Evolutionary conservation across 139 green algal genomes (phyloP).

Genomic region (Haematococcus lacustris): DNA sequence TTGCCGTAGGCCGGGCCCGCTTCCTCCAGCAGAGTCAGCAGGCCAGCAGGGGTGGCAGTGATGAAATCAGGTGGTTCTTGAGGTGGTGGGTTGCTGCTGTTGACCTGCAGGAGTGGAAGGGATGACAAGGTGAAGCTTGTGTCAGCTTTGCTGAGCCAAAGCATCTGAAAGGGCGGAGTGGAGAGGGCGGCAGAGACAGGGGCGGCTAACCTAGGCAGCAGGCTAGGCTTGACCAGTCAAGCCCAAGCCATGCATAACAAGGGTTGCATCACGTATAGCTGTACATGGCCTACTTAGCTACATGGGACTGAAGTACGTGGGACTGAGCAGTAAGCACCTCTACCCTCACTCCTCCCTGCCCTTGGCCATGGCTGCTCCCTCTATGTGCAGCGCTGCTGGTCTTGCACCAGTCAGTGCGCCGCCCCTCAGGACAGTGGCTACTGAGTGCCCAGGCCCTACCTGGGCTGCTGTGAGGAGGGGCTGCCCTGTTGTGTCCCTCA

Average conservation of each 20-base stretch:
- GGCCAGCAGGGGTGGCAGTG: constrained; percentile 62
- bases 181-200: neutral
- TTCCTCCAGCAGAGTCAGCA: constrained; percentile 45
- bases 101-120: constrained; percentile 21
- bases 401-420: neutral
- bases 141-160: neutral
- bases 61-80: constrained; percentile 58
- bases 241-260: neutral
- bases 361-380: neutral
- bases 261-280: neutral
- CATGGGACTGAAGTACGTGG: neutral
- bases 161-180: neutral
- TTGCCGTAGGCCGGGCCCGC: constrained; percentile 38
- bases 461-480: constrained; percentile 32
- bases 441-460: constrained; percentile 1
- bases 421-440: neutral
- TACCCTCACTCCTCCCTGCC: neutral
- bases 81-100: constrained; percentile 44
- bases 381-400: neutral
- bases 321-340: neutral
- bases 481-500: constrained; percentile 20
- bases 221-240: neutral
- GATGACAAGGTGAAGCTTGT: constrained; percentile 5
- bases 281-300: neutral
- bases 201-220: neutral